Percentiles rank a stretch among this genome's conserved stretches.
phyloP scores from a whole-genome alignment of 345 rosid species.

The Lenwebbia sp. region DNA sequence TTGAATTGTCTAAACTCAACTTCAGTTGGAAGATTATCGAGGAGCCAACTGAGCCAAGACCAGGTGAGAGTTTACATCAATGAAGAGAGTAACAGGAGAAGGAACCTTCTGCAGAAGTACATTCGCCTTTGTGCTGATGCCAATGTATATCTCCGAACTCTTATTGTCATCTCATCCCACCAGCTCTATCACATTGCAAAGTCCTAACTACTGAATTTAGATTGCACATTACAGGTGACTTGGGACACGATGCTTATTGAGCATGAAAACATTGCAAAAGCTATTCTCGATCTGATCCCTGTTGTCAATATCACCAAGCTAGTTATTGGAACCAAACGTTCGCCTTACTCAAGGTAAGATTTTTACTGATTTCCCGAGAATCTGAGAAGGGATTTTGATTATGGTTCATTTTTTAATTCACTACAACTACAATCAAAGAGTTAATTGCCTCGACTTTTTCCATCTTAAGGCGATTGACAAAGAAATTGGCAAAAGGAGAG shows the following conservation, averaged over 20 bases:
- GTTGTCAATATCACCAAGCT: slow-evolving; percentile 45
- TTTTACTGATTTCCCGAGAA: not conserved
- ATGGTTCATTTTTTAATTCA: not conserved
- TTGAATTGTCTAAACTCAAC: not conserved
- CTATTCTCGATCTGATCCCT: slow-evolving; percentile 50
- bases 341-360: slow-evolving; percentile 27
- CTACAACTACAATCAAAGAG: not conserved
- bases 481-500: slow-evolving; percentile 29
- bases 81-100: slow-evolving; percentile 48
- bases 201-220: not conserved
- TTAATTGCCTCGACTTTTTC: not conserved
- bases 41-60: slow-evolving; percentile 39
- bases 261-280: slow-evolving; percentile 25
- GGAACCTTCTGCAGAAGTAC: slow-evolving; percentile 44
- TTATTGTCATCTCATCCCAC: not conserved
- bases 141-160: slow-evolving; percentile 18
- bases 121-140: slow-evolving; percentile 33
- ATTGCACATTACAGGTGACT: slow-evolving; percentile 20
- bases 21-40: slow-evolving; percentile 46
- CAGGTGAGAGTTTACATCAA: slow-evolving; percentile 40
- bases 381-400: not conserved
- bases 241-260: slow-evolving; percentile 52
- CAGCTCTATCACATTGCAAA: not conserved
- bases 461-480: slow-evolving; percentile 12
- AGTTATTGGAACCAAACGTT: slow-evolving; percentile 38